A percentile compares a stretch with the other conserved stretches of the same genome.
These are phyloP conservation scores for Claviceps africana DNA, from an alignment of 2,329 filamentous ascomycete species.

Conservation along the genomic window DNA sequence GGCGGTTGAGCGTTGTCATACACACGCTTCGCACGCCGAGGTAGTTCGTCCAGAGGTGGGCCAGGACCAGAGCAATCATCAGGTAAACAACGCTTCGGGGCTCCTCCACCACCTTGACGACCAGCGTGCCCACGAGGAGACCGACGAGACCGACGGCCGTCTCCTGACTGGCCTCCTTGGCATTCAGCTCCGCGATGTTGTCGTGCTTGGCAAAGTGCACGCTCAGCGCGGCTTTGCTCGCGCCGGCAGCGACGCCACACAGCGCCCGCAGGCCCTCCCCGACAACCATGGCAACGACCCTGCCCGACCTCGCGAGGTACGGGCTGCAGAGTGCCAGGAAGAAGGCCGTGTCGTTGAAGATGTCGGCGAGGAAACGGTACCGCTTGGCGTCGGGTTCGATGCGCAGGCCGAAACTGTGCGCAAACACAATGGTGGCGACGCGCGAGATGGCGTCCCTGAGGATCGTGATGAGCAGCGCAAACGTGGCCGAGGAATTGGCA, in stretches of 20 bases:
- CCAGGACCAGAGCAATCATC: slow-evolving; percentile 55
- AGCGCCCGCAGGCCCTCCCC: slow-evolving; percentile 43
- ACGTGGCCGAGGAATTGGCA: slow-evolving; percentile 62
- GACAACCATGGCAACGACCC: slow-evolving; percentile 34
- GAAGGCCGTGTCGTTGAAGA: slow-evolving; percentile 80
- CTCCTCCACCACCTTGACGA: slow-evolving; percentile 63
- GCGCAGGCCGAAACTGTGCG: slow-evolving; percentile 64
- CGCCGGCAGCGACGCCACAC: slow-evolving; percentile 81
- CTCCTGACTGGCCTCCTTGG: slow-evolving; percentile 89
- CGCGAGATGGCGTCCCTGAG: slow-evolving; percentile 70
- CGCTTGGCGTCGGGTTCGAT: slow-evolving; percentile 86
- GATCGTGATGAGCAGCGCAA: slow-evolving; percentile 68
- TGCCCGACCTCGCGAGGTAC: slow-evolving; percentile 43
- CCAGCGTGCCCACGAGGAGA: slow-evolving; percentile 69
- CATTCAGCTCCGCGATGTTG: slow-evolving; percentile 86
- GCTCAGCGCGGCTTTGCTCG: slow-evolving; percentile 79
- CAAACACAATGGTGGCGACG: slow-evolving; percentile 75
- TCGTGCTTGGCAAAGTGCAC: slow-evolving; percentile 80
- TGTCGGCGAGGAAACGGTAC: slow-evolving; percentile 73
- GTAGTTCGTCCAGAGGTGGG: slow-evolving; percentile 78
- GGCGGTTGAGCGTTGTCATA: slow-evolving; percentile 73
- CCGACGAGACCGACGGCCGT: slow-evolving; percentile 82
- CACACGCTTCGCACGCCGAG: slow-evolving; percentile 69
- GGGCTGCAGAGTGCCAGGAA: slow-evolving; percentile 76
- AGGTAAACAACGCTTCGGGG: slow-evolving; percentile 58